Percentiles rank a stretch among this genome's conserved stretches.
Conservation (phyloP, 2,329 filamentous ascomycete genomes). For the Pseudocercospora musae region DNA sequence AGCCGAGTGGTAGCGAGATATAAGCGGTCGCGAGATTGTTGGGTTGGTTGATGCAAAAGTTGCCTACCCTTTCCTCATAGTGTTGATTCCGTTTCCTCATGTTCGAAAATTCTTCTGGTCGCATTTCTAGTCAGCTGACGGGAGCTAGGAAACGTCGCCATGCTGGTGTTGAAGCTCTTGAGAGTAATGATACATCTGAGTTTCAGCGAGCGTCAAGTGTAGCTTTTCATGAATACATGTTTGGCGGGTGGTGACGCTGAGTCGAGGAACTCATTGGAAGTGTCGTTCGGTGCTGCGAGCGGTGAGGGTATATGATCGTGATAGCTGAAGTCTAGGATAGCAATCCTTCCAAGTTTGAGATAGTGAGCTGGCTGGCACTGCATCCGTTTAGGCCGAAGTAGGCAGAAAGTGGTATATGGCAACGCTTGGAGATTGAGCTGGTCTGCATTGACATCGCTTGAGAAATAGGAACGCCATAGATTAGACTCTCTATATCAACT, state of each 20-base stretch:
- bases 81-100: not conserved
- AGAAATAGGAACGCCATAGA: not conserved
- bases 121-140: not conserved
- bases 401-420: not conserved
- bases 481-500: not conserved
- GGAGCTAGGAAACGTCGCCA: not conserved
- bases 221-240: not conserved
- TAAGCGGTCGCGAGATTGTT: no score
- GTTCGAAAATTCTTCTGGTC: not conserved
- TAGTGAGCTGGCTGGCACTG: no score
- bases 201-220: not conserved
- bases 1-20: not conserved
- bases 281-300: no score
- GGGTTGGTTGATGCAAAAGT: no score
- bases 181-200: not conserved
- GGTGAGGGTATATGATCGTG: no score
- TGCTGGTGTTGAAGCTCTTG: not conserved
- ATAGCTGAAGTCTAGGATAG: not conserved
- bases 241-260: no score
- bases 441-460: not conserved
- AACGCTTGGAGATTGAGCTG: not conserved
- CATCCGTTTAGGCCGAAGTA: not conserved
- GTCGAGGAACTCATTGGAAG: no score
- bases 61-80: not conserved
- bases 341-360: no score